Evolutionary conservation across 1,139 yeast species (phyloP), one percentile per base, ranked within the genome.

Genomic region (Yamadazyma blattariae): DNA sequence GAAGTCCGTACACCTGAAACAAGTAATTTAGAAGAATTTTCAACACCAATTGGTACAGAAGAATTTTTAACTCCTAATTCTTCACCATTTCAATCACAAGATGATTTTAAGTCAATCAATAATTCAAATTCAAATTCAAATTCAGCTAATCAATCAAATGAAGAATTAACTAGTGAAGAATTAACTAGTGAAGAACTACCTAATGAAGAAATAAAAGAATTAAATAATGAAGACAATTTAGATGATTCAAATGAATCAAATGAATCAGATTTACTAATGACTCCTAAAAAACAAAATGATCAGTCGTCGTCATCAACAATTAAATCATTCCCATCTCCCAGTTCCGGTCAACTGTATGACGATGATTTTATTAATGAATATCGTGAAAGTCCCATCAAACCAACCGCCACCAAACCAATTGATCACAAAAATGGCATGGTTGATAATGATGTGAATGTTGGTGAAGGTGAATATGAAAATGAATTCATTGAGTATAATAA

Each of bases 361-460:
- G 39, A 36, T 15, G 39, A 36, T 24, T 30, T 36, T 12, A 30
- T 36, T 6, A 36, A 36, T 33, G 39, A 36, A 16, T 36, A 36
- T 17, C 32, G 34, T 17, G 36, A 31, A 16, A 36, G 39, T 27
- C 39, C 39, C n/a, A 26, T 30, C 13, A 36, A 36, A 18, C n/a
- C n/a, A n/a, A n/a, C n/a, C n/a, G n/a, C n/a, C n/a, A 16, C 27
- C 16, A 19, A 5, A 15, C 19, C 20, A 8, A 26, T 6, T 10
- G 16, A 12, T 21, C 10, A 21, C 23, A 21, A 21, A 21, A 11
- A 5, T 21, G n/a, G n/a, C n/a, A n/a, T 21, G 15, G 13, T 25
- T 6, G 22, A 20, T 20, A 20, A 20, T 20, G 27, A 25, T 25
- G 27, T n/a, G 4, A 25, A 13, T 10, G n/a, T n/a, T n/a, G 27